Evolutionary conservation across 75 land plant genomes (phyloP).

Genomic region (Pinus taeda): DNA sequence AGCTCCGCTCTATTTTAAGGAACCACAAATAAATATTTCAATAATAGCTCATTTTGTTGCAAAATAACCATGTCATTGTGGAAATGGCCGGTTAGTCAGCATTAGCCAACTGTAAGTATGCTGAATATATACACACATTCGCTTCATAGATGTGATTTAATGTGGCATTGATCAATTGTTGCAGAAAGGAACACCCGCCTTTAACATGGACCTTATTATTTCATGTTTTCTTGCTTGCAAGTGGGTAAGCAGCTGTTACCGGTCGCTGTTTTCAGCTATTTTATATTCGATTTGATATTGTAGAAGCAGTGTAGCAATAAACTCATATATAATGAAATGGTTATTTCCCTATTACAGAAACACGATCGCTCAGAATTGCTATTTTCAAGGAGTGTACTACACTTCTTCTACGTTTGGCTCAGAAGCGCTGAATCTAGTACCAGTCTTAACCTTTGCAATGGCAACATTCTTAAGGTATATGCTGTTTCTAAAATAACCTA

Average conservation of each 20-base stretch:
- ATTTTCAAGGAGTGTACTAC: conserved; percentile 31
- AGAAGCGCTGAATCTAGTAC: conserved; percentile 22
- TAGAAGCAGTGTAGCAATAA: no score
- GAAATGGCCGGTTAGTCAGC: no score
- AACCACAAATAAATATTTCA: not conserved
- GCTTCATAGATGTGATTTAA: no score
- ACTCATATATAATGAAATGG: no score
- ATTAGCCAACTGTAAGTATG: no score
- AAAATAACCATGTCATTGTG: no score
- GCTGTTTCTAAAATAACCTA: not conserved
- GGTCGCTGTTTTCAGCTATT: no score
- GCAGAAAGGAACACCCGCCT: not conserved
- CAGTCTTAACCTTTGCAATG: conserved; percentile 23
- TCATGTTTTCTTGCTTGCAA: conserved; percentile 4
- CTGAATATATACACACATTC: not conserved
- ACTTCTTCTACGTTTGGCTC: conserved; percentile 33
- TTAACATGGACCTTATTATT: not conserved
- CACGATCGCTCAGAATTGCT: conserved; percentile 19
- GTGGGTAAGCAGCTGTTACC: not conserved
- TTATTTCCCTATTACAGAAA: conserved; percentile 8
- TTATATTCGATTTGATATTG: no score
- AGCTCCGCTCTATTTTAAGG: not conserved
- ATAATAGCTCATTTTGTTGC: not conserved
- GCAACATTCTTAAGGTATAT: conserved; percentile 26
- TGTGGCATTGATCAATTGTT: not conserved